Evolutionary conservation across 208 protist species (phyloP).

Genomic region (Endotrypanum monterogeii): DNA sequence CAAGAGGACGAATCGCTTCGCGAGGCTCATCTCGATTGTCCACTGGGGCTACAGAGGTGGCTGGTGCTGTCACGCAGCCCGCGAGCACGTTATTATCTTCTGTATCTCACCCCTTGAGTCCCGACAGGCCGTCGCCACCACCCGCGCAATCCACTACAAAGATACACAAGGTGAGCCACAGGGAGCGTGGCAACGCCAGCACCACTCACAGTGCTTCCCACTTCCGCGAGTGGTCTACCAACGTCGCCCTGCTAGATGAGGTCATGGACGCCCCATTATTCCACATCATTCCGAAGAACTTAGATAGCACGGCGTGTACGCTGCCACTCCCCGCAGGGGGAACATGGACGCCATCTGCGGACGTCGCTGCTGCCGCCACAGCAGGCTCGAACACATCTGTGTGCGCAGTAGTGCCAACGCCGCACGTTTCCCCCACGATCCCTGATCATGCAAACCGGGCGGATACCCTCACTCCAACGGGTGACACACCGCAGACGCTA

Average conservation of each 20-base stretch:
- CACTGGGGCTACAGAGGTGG: not conserved
- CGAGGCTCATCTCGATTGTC: not conserved
- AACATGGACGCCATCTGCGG: not conserved
- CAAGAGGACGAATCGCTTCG: not conserved
- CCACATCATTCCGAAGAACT: not conserved
- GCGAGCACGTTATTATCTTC: not conserved
- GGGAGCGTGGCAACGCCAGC: not conserved
- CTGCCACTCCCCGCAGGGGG: not conserved
- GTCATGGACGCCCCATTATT: not conserved
- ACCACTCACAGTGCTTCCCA: not conserved
- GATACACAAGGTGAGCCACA: not conserved
- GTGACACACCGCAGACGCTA: not conserved
- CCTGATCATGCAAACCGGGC: not conserved
- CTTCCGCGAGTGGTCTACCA: slow-evolving; percentile 18
- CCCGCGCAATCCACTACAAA: not conserved
- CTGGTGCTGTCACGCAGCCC: not conserved
- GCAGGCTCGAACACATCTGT: no score
- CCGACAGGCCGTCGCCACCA: not conserved
- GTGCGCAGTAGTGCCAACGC: not conserved
- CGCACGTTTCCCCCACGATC: not conserved
- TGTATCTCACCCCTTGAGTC: not conserved
- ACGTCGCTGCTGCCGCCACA: not conserved
- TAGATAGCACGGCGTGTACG: not conserved
- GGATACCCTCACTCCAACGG: not conserved
- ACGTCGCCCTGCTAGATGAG: slow-evolving; percentile 10